A percentile compares a stretch with the other conserved stretches of the same genome.
phyloP scores from a whole-genome alignment of 192 early-diverging fungal genomes.

The Entomortierella lignicola region DNA sequence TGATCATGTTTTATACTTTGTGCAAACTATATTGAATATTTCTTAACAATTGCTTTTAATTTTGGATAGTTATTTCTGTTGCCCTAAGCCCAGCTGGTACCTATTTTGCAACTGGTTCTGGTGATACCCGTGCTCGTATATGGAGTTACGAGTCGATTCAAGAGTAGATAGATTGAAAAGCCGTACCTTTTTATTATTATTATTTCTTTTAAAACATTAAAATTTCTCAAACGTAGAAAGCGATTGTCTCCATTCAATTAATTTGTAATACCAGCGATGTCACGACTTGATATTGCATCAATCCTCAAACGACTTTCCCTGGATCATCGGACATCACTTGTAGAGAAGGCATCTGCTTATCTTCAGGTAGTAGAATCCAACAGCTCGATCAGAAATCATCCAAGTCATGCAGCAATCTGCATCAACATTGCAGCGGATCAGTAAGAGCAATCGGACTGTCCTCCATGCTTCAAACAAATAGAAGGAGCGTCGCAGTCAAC shows the following conservation, averaged over 20 bases:
- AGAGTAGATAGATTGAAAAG: slow-evolving; percentile 19
- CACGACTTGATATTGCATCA: slow-evolving; percentile 33
- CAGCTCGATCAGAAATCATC: slow-evolving; percentile 29
- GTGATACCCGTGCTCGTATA: slow-evolving; percentile 91
- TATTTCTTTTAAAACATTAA: slow-evolving; percentile 7
- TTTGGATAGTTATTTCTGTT: slow-evolving; percentile 84
- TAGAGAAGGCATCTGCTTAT: slow-evolving; percentile 42
- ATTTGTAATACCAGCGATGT: slow-evolving; percentile 32
- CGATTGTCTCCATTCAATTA: no score
- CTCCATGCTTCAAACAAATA: no score
- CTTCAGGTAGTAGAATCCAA: slow-evolving; percentile 40
- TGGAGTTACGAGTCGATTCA: slow-evolving; percentile 80
- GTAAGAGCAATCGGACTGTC: slow-evolving; percentile 19
- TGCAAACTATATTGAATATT: neutral
- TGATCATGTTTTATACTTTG: neutral
- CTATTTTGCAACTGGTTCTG: slow-evolving; percentile 96
- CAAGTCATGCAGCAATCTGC: slow-evolving; percentile 49
- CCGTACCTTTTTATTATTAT: neutral
- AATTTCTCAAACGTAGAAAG: no score
- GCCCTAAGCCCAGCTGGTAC: slow-evolving; percentile 84
- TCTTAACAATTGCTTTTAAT: neutral
- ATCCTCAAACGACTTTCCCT: slow-evolving; percentile 39
- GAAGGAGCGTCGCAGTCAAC: neutral
- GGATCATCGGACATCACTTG: slow-evolving; percentile 44
- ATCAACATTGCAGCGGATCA: slow-evolving; percentile 41